Conservation (phyloP, 1,284 basidiomycete genomes). For the Chondrostereum purpureum region DNA sequence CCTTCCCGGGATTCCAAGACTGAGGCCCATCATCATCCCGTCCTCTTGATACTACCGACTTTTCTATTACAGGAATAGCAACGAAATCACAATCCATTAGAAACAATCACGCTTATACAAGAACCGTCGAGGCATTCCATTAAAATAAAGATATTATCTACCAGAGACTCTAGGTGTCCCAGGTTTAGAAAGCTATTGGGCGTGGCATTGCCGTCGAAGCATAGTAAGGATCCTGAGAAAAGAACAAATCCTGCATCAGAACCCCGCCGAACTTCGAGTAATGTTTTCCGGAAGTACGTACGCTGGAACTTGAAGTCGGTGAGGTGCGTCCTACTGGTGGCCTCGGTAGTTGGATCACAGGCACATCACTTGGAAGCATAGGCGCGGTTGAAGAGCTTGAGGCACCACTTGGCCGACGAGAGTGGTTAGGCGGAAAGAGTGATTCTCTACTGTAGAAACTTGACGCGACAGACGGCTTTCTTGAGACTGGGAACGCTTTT, state of each 20-base stretch:
- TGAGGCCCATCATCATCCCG: too few species aligned
- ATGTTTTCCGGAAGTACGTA: too few species aligned
- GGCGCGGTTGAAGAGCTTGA: conserved; percentile 17
- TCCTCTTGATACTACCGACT: too few species aligned
- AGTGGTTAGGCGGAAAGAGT: not conserved
- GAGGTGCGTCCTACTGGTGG: conserved; percentile 14
- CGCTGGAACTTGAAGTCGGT: conserved; percentile 4
- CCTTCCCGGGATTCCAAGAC: too few species aligned
- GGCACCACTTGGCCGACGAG: not conserved
- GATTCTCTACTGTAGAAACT: conserved; percentile 24
- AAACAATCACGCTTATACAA: too few species aligned
- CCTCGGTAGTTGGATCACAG: conserved; percentile 17
- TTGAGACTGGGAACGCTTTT: not conserved
- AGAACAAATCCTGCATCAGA: too few species aligned
- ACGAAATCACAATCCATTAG: too few species aligned
- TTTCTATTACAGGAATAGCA: too few species aligned
- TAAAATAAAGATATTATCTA: too few species aligned
- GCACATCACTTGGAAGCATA: conserved; percentile 17
- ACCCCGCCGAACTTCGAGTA: too few species aligned
- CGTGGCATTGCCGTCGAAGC: conserved; percentile 5
- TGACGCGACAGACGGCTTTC: conserved; percentile 22
- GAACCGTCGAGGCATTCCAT: too few species aligned
- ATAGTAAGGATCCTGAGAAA: not conserved
- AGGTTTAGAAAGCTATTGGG: conserved; percentile 5
- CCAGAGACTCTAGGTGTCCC: conserved; percentile 10